Base-by-base conservation (phyloP, 306 rosid species). In the Pachyrhizus erosus region DNA sequence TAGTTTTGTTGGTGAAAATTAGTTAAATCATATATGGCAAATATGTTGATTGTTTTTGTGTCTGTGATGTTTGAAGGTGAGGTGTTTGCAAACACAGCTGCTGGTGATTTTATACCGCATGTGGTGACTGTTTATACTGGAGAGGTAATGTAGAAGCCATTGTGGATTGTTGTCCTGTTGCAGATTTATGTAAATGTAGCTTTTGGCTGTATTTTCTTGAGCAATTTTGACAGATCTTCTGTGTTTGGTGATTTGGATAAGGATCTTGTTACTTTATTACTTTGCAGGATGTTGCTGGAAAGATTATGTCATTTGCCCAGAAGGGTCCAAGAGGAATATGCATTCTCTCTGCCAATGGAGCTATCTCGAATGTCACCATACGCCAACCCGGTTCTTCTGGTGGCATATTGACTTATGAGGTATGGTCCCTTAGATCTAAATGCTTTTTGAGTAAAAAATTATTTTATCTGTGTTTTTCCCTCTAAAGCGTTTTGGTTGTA, bases 401-500 rank as follows among this genome's bases (percentile, higher is more conserved):
- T 78, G 94, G 94, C 60, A 84, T 88, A 23, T 81, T 91, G 85
- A 91, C 98, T 61, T 94, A 92, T 9, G 98, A 94, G 98, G 98
- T 70, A 86, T 67, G 86, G 7, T 83, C 68, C 78, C 61, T 20
- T 52, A 68, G 78, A 74, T 61, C 55, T 62, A 10, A 18, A 10
- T 85, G 72, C 21, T 72, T 43, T 48, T 80, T 31, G 46, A 69
- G 37, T 70, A 2, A 43, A 72, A 40, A 1, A 5, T 27, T 45
- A 24, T 57, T 52, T 13, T 17, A 2, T 27, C n/a, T 7, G 7
- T 52, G 4, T 9, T 46, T 42, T 45, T 43, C 0, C 8, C 12
- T 15, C 1, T 13, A 14, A n/a, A 29, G 42, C 18, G 14, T 39
- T 73, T 75, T 83, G 45, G 57, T 68, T 83, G 67, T 5, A 31